Evolutionary conservation across 805 yeast genomes (phyloP).

Genomic region (Brettanomyces nanus): DNA sequence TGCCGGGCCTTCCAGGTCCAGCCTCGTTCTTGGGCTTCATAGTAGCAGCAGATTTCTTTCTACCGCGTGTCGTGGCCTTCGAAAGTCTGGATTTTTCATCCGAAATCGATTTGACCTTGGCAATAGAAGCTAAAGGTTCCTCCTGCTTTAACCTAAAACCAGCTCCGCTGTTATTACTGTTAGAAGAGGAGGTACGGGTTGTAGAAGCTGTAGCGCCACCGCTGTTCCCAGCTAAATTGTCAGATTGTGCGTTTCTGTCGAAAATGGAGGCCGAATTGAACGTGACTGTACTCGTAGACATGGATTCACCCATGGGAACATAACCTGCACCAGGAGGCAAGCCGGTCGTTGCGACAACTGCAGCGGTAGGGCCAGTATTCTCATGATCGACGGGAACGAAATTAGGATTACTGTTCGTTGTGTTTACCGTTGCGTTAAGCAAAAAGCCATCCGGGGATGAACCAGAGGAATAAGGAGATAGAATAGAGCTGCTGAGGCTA

Average conservation of each 20-base stretch:
- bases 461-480: conserved; percentile 29
- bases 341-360: neutral
- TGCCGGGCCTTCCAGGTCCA: conserved; percentile 17
- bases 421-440: conserved; percentile 11
- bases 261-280: conserved; percentile 11
- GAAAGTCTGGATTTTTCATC: neutral
- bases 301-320: conserved; percentile 24
- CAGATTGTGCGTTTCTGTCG: conserved; percentile 1
- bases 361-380: neutral
- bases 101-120: neutral
- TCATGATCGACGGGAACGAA: conserved; percentile 2
- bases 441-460: conserved; percentile 30
- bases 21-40: conserved; percentile 3
- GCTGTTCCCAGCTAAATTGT: neutral
- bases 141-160: neutral
- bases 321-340: neutral
- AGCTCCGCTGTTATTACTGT: neutral
- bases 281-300: conserved; percentile 23
- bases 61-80: conserved; percentile 1
- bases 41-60: conserved; percentile 5
- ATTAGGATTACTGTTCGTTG: conserved; percentile 1
- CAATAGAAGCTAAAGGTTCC: neutral
- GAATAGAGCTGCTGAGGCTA: conserved; percentile 22
- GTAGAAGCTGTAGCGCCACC: neutral
- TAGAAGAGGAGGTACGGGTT: neutral